Base-by-base conservation (phyloP, 805 yeast genomes). In the Nakazawaea ernobii region DNA sequence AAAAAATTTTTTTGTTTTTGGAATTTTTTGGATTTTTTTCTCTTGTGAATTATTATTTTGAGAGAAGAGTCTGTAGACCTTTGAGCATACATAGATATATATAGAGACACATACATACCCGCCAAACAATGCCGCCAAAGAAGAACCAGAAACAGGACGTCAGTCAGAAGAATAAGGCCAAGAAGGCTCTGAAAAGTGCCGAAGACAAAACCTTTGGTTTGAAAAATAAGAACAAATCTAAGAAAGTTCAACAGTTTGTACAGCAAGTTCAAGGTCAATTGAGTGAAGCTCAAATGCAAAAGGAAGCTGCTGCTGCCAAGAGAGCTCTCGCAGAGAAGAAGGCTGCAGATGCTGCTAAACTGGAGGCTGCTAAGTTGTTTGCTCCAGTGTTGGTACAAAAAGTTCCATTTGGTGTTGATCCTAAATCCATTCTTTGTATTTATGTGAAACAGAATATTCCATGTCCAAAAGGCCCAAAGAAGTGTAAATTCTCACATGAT, bases 401-500 rank as follows among this genome's bases (percentile, higher is more conserved):
- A 62, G 87, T 92, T 30, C 96, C 97, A 37, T 90, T 92, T 60
- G 99, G 99, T 45, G 97, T 90, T 50, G 98, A 94, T 68, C 99
- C 99, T 46, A 92, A 94, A 69, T 80, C 96, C 1, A 85, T 94
- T 32, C 67, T 94, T 17, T 94, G 99, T 78, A 86, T 87, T 49
- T 82, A 80, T 66, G 92, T 89, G 80, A 94, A 84, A 68, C 80
- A 84, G 55, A 75, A 77, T 37, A 89, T 96, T 26, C 74, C 75
- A 43, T 94, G 99, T 78, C 80, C 83, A 54, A 85, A 85, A 63
- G 94, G 94, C 35, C 63, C 69, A 32, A 75, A 79, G 59, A 77
- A 77, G 61, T 94, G 99, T 80, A 94, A 91, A 66, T 94, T 91
- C 69, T 82, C 95, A 41, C 99, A 94, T 66, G 95, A 94, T 63